Conservation (phyloP, 306 rosid genomes). For the Rosa persica region DNA sequence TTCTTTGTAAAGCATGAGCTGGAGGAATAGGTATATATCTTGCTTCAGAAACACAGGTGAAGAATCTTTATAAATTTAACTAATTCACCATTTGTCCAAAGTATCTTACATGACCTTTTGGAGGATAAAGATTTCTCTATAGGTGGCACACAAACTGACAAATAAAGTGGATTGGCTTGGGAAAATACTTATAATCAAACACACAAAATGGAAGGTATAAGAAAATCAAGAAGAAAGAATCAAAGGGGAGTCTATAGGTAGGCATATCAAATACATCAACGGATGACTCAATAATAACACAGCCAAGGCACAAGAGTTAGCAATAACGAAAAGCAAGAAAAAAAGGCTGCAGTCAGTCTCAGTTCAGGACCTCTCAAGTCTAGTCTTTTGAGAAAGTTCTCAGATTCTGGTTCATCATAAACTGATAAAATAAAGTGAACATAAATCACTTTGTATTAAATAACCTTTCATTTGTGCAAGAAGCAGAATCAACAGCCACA, state of each 20-base stretch:
- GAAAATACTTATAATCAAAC: not conserved
- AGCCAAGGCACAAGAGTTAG: too few relatives aligned
- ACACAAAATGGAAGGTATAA: not conserved
- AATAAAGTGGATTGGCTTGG: not conserved
- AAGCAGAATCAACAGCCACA: slow-evolving; percentile 48
- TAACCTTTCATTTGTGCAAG: slow-evolving; percentile 37
- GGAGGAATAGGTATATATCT: not conserved
- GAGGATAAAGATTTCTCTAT: not conserved
- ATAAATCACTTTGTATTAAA: slow-evolving; percentile 60
- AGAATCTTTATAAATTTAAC: not conserved
- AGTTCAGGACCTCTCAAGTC: slow-evolving; percentile 56
- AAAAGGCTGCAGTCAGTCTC: slow-evolving; percentile 46
- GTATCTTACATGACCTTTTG: not conserved
- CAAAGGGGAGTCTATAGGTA: not conserved
- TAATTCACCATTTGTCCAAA: not conserved
- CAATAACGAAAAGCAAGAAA: too few relatives aligned
- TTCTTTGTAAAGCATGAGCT: not conserved
- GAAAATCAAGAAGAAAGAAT: not conserved
- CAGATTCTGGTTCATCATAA: too few relatives aligned
- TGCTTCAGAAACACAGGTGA: not conserved
- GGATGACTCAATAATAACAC: not conserved
- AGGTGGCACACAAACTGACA: not conserved
- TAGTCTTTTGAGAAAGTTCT: slow-evolving; percentile 48
- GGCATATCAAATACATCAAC: not conserved
- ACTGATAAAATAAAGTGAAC: slow-evolving; percentile 61